These are phyloP conservation scores for Saksenaea vasiformis DNA, from an alignment of 371 early-diverging fungal species.

Conservation along the genomic window DNA sequence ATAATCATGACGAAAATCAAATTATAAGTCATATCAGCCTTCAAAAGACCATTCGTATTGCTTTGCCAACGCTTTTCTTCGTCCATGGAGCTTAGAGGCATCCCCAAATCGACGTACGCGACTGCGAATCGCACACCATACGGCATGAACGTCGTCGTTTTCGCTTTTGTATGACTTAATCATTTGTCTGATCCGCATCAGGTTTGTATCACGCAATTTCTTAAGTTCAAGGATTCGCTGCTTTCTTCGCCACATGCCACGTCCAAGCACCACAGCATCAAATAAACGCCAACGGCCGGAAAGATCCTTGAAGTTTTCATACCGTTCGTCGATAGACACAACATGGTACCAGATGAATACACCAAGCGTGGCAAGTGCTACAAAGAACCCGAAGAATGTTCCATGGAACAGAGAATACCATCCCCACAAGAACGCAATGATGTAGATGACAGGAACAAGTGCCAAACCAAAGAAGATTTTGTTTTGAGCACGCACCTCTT, in stretches of 20 bases:
- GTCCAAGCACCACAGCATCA: constrained; percentile 50
- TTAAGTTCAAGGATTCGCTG: constrained; percentile 44
- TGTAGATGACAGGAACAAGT: constrained; percentile 45
- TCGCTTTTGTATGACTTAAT: constrained; percentile 31
- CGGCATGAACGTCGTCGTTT: constrained; percentile 36
- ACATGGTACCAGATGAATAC: constrained; percentile 55
- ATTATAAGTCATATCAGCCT: constrained; percentile 2
- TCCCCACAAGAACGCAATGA: constrained; percentile 41
- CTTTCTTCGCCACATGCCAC: constrained; percentile 51
- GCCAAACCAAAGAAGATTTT: constrained; percentile 51
- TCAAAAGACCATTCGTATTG: constrained; percentile 48
- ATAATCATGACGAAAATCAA: no score
- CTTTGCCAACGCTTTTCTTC: constrained; percentile 35
- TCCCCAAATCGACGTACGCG: constrained; percentile 36
- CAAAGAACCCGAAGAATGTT: constrained; percentile 47
- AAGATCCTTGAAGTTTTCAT: constrained; percentile 49
- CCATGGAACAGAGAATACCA: constrained; percentile 46
- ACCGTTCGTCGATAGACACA: constrained; percentile 48
- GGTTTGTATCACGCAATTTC: constrained; percentile 33
- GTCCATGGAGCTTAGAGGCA: constrained; percentile 27
- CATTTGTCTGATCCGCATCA: constrained; percentile 30
- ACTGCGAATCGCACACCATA: constrained; percentile 38
- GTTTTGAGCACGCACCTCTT: constrained; percentile 60
- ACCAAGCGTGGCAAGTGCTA: constrained; percentile 34
- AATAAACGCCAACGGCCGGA: constrained; percentile 53